Percentiles rank a stretch among this genome's conserved stretches.
Conservation (phyloP, 257 asterid genomes). For the Knoxia roxburghii region DNA sequence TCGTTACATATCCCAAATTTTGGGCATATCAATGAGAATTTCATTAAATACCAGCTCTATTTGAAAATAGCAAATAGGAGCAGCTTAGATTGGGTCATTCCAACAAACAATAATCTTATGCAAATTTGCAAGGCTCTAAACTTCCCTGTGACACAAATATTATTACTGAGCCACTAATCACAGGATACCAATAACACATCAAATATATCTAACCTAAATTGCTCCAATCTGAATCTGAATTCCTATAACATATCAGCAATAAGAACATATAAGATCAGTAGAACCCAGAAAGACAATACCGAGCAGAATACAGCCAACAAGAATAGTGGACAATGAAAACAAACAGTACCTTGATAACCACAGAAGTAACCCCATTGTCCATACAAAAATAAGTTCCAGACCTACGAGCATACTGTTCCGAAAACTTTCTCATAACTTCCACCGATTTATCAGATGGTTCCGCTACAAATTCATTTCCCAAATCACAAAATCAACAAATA, state of each 20-base stretch:
- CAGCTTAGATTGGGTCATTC: too few species aligned
- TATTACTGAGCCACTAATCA: too few species aligned
- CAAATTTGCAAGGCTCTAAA: too few species aligned
- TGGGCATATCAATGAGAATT: neutral
- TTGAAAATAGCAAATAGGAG: too few species aligned
- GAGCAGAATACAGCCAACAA: neutral
- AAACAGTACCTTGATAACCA: slow-evolving; percentile 64
- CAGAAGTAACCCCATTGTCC: slow-evolving; percentile 89
- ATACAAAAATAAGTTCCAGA: slow-evolving; percentile 84
- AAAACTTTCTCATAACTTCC: slow-evolving; percentile 92
- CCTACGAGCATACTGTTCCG: slow-evolving; percentile 95
- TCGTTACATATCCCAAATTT: neutral
- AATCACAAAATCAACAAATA: too few species aligned
- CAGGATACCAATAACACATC: neutral
- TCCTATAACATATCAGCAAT: too few species aligned
- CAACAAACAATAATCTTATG: too few species aligned
- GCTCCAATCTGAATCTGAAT: neutral
- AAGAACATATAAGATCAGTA: too few species aligned
- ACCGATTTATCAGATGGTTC: too few species aligned
- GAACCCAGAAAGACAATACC: neutral
- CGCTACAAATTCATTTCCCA: too few species aligned
- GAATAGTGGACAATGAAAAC: neutral
- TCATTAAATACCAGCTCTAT: too few species aligned
- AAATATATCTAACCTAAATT: neutral
- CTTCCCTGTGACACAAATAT: too few species aligned